Base-by-base conservation (phyloP, 768 basidiomycete species). In the Leccinellum rugosiceps region DNA sequence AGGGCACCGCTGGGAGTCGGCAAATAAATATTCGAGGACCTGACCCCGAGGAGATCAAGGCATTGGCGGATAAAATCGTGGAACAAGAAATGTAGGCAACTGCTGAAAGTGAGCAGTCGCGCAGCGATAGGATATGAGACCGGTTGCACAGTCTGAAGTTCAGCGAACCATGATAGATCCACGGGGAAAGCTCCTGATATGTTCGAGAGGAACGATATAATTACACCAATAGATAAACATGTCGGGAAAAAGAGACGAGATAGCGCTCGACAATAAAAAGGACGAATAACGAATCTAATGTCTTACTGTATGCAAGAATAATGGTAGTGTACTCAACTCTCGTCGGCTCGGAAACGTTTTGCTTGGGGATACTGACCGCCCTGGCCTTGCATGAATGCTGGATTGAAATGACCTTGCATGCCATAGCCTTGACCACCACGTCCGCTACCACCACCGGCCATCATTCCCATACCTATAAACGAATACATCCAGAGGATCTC, bases 331-430 rank as follows among this genome's bases (percentile, higher is more conserved):
- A 23, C 41, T 62, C 54, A 79, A 48, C 73, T 74, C 62, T 76
- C 78, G 46, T 85, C 84, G 51, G 74, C 70, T 57, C 83, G 78
- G 68, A 78, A 83, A 31, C 84, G 74, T 63, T 85, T 85, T 61
- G 81, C 77, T 30, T 77, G 77, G 41, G 69, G 74, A 59, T 71
- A 75, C 57, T 74, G 73, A 21, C 76, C 78, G 14, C 74, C 76
- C 55, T 76, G 72, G 10, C 68, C 75, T 65, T 78, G 80, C 77
- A 86, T 83, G 68, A 90, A 90, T 21, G 86, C 84, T 3, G 88
- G 87, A 68, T 89, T 89, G 76, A 87, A 84, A 74, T 90, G 86
- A 15, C 87, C 86, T 65, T 78, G 78, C 61, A 73, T 76, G 58
- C 75, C 78, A 68, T 77, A 79, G 46, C 79, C 79, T 51, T 82